Base-by-base conservation (phyloP, 108 stramenopile genomes). In the Nitzschia inconspicua region DNA sequence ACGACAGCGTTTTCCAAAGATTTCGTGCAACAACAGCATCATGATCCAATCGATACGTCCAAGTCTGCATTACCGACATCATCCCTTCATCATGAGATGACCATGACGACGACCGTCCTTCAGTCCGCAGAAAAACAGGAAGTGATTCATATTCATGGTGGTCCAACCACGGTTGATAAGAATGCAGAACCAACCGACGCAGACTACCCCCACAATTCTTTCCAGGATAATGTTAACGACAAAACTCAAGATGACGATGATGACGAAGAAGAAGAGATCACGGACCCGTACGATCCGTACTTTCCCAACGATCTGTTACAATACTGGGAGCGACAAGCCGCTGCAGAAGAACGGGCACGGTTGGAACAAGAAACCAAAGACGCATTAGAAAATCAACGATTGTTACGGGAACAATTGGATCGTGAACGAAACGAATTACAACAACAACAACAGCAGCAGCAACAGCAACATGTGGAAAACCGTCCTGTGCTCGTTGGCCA, bases 261-360 rank as follows among this genome's bases (percentile, higher is more conserved):
- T 22, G 63, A 61, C 37, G 26, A 42, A 26, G 37, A 47, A 6
- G 14, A 43, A 8, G 62, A 67, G 31, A 76, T 78, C n/a, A 65
- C 56, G 7, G 77, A 84, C 60, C 71, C 64, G 3, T 92, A 88
- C 60, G 77, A 92, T 68, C 91, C 91, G 4, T 69, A 71, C 36
- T 60, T 86, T 22, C 91, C 91, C 5, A 92, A 92, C 60, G 91
- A 92, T 67, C 75, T 88, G 57, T 69, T 92, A 47, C 78, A 88
- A 53, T 73, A 88, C 50, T 79, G 80, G 60, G 83, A 92, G 57
- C 77, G 74, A 8, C 73, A 80, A 47, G 67, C 63, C 22, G 62
- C 70, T 3, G 66, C 61, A 13, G 54, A 53, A 23, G 67, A 84
- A 20, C 82, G 72, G 3, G 44, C 62, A 41, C 44, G 65, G 13